These are phyloP conservation scores for Rhizophlyctis rosea DNA, from an alignment of 192 early-diverging fungal genomes.

Conservation along the genomic window DNA sequence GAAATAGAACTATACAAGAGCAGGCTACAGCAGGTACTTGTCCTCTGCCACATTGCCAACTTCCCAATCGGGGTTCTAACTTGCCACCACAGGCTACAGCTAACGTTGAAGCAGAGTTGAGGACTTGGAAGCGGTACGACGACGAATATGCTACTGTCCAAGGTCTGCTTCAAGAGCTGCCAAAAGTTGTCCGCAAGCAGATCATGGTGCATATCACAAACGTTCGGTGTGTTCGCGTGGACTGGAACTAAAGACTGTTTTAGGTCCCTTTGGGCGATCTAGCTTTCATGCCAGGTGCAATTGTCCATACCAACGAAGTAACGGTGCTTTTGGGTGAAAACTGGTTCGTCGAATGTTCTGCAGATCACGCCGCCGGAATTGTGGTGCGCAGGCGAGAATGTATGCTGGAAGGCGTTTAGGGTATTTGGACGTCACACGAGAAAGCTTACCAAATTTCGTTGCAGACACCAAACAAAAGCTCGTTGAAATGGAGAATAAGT, in stretches of 20 bases:
- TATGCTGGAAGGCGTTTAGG: conserved; percentile 28
- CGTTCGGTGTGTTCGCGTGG: not conserved
- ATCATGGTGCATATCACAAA: conserved; percentile 50
- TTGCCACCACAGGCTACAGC: no score
- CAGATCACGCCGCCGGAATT: conserved; percentile 69
- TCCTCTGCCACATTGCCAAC: no score
- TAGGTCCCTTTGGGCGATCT: conserved; percentile 80
- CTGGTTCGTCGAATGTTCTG: conserved; percentile 84
- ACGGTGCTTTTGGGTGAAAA: conserved; percentile 86
- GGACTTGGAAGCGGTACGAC: conserved; percentile 56
- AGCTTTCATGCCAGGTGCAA: conserved; percentile 82
- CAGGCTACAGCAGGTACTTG: no score
- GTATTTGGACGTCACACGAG: no score
- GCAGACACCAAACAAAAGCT: conserved; percentile 49
- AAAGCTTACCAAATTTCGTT: no score
- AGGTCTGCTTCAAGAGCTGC: conserved; percentile 40
- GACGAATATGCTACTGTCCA: conserved; percentile 54
- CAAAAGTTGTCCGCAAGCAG: conserved; percentile 42
- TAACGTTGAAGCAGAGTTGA: conserved; percentile 36
- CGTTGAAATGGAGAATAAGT: conserved; percentile 21
- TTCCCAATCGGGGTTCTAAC: no score
- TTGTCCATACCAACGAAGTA: conserved; percentile 93
- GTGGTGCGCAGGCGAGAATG: conserved; percentile 66
- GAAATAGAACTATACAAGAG: no score
- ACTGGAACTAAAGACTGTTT: no score